A percentile compares a stretch with the other conserved stretches of the same genome.
Evolutionary conservation across 1,139 yeast species (phyloP).

Genomic region (Taiozyma onychis): DNA sequence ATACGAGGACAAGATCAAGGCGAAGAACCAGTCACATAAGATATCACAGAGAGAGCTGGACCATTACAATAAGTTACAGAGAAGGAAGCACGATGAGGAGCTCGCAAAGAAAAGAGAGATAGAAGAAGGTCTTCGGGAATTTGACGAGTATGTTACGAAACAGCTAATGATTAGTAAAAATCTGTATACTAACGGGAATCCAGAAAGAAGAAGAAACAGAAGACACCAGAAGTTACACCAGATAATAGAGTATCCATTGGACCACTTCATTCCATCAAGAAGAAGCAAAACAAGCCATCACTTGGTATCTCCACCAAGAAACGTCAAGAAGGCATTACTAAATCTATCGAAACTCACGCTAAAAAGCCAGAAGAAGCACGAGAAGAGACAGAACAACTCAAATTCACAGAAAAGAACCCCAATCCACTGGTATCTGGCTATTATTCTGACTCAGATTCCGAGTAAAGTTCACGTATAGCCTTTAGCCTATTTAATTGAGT

Average conservation of each 20-base stretch:
- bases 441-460: conserved; percentile 13
- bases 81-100: conserved; percentile 8
- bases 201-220: conserved; percentile 3
- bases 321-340: background rate
- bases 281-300: background rate
- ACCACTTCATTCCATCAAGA: background rate
- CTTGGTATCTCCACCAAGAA: background rate
- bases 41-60: conserved; percentile 16
- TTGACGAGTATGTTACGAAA: conserved; percentile 15
- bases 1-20: conserved; percentile 19
- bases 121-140: conserved; percentile 14
- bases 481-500: background rate
- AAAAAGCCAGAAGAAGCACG: background rate
- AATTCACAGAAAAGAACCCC: background rate
- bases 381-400: background rate
- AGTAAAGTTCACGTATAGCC: background rate
- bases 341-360: background rate
- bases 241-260: background rate
- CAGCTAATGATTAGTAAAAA: background rate
- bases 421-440: conserved; percentile 3
- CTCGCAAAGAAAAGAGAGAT: conserved; percentile 13
- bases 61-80: conserved; percentile 14
- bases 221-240: background rate
- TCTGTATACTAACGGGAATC: too few species aligned
- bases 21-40: conserved; percentile 15